Percentiles rank a stretch among this genome's conserved stretches.
Evolutionary conservation across 768 basidiomycete species (phyloP).

Genomic region (Boletus vermiculosoides): DNA sequence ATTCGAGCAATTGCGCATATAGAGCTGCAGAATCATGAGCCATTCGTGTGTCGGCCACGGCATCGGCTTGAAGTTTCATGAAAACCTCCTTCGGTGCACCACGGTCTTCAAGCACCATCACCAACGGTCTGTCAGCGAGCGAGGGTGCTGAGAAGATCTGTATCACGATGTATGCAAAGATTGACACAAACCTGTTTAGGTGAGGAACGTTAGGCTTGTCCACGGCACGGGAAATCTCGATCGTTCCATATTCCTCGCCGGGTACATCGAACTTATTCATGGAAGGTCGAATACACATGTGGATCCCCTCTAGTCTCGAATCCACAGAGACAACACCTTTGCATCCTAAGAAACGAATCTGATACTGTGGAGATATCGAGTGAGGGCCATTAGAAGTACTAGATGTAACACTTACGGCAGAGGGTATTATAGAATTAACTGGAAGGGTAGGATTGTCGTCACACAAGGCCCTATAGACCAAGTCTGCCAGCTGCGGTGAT

Average conservation of each 20-base stretch:
- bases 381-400: background rate
- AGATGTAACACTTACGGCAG: conserved; percentile 49
- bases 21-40: conserved; percentile 55
- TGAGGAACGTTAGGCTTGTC: conserved; percentile 58
- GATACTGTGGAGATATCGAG: conserved; percentile 45
- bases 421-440: conserved; percentile 45
- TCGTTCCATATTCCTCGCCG: conserved; percentile 48
- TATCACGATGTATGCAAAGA: background rate
- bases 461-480: conserved; percentile 60
- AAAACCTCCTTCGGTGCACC: conserved; percentile 61
- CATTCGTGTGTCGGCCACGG: conserved; percentile 55
- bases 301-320: conserved; percentile 47
- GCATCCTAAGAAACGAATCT: conserved; percentile 80
- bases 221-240: conserved; percentile 74
- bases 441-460: conserved; percentile 38
- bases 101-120: conserved; percentile 78
- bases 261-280: conserved; percentile 74
- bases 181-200: conserved; percentile 67
- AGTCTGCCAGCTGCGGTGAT: conserved; percentile 52
- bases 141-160: background rate
- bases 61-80: conserved; percentile 56
- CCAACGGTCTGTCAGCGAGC: conserved; percentile 50
- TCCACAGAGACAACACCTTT: conserved; percentile 82
- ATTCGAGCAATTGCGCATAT: conserved; percentile 49
- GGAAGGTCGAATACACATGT: conserved; percentile 66